Evolutionary conservation across 2,329 filamentous ascomycete genomes (phyloP), one percentile per base, ranked within the genome.

Genomic region (Hypocrella siamensis): DNA sequence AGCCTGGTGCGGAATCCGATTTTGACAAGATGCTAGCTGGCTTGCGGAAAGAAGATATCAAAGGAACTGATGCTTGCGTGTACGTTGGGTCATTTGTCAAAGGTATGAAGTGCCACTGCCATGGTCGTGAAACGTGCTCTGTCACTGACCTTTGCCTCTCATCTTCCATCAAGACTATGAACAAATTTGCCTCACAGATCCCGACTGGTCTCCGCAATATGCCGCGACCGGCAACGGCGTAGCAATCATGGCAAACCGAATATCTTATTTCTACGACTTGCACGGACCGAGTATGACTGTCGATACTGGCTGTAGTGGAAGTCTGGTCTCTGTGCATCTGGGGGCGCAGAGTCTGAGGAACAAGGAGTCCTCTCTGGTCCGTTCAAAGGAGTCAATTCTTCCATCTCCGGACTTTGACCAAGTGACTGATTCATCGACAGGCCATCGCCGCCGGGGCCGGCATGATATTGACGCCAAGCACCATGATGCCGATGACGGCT

Each of bases 261-360:
- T 73, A 10, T 70, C 66, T 0, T 65, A 71, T 42, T 61, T 56
- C 35, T 70, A 67, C 45, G 60, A 73, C 39, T 49, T 73, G 12
- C 54, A 57, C 10, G 69, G 70, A 0, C 65, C 68, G 2, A 69
- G 65, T 40, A 57, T 72, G 46, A 71, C 66, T 0, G 48, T 75
- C 11, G 69, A 75, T 32, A 74, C 70, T 1, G 70, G 66, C 15
- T 75, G 70, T 46, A 72, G 67, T 17, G 62, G 61, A 9, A 66
- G 63, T 30, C 52, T 74, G 15, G 61, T 70, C 4, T 62, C 64
- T 0, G 53, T 74, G 4, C 63, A 74, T 40, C 47, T 66, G 21
- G 69, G 65, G 3, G 61, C 60, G 14, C 62, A 67, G 31, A 63
- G 59, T 17, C 46, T 74, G 1, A 50, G 58, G 6, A 51, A 42